Base-by-base conservation (phyloP, 495 filamentous ascomycete genomes). In the Thermochaetoides thermophila region DNA sequence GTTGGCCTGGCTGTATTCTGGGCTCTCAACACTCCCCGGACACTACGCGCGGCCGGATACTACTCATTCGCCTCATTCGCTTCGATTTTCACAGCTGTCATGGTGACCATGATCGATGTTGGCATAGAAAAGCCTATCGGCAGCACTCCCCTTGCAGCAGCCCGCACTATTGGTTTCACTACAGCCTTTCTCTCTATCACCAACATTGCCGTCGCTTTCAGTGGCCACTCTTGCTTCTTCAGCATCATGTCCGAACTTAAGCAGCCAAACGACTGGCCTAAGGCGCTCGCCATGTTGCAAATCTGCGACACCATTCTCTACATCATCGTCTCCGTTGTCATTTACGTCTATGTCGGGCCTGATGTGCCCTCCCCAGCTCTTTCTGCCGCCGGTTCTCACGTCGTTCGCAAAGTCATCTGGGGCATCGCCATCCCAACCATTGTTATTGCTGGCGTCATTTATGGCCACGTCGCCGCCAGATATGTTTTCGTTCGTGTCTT, bases 401-500 rank as follows among this genome's bases (percentile, higher is more conserved):
- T 35, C 0, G 32, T 44, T 6, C 63, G 12, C 72, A 78, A 75
- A 46, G 55, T 76, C 24, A 69, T 74, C 5, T 82, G 73, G 44
- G 76, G 75, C 7, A 57, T 81, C 41, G 75, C 77, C 19, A 63
- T 74, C 9, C 77, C 77, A 1, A 79, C 75, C 11, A 71, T 78
- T 31, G 52, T 75, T 18, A 57, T 76, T 22, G 63, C 67, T 1
- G 73, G 75, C 28, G 72, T 79, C 4, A 71, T 80, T 43, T 69
- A 76, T 42, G 71, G 68, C 19, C 68, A 44, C 14, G 45, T 48
- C 7, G 45, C 45, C 0, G 38, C 38, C 29, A 74, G 74, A 38
- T 74, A 71, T 42, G 54, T 76, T 26, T 75, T 71, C 34, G 52
- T 70, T 10, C 63, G 71, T 13, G 33, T 71, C 6, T 69, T 74